Percentiles rank a stretch among this genome's conserved stretches.
phyloP scores from a whole-genome alignment of 2,329 filamentous ascomycete species.

The Simplicillium sp. region DNA sequence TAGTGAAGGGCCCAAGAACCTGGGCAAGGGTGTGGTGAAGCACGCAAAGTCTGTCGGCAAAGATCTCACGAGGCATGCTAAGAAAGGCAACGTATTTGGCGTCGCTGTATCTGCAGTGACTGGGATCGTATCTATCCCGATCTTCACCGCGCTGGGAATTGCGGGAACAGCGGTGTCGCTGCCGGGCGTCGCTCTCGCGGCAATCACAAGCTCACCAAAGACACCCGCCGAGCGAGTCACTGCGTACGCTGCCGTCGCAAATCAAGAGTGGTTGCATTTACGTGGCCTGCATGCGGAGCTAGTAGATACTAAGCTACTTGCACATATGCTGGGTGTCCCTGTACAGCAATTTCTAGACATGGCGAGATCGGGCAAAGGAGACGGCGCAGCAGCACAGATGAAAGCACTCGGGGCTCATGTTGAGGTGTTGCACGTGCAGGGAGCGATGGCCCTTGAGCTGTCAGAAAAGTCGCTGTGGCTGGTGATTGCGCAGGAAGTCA shows the following conservation, averaged over 20 bases:
- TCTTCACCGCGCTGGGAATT: slow-evolving; percentile 25
- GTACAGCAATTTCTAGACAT: slow-evolving; percentile 7
- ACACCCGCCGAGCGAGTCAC: slow-evolving; percentile 30
- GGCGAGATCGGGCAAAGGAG: slow-evolving; percentile 5
- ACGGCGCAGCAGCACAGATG: slow-evolving; percentile 4
- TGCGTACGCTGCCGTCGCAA: slow-evolving; percentile 30
- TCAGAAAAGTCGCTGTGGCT: slow-evolving; percentile 6
- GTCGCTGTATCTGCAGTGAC: slow-evolving; percentile 24
- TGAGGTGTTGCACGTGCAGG: slow-evolving; percentile 1
- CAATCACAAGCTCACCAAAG: slow-evolving; percentile 25
- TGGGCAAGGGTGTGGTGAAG: slow-evolving; percentile 23
- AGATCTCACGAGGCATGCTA: slow-evolving; percentile 23
- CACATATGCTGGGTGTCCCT: slow-evolving; percentile 3
- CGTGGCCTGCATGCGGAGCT: slow-evolving; percentile 27
- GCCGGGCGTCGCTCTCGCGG: slow-evolving; percentile 21
- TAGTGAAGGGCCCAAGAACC: slow-evolving; percentile 21
- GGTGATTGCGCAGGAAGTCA: slow-evolving; percentile 1
- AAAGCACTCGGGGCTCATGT: slow-evolving; percentile 1
- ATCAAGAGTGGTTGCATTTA: slow-evolving; percentile 30
- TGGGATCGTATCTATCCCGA: slow-evolving; percentile 27
- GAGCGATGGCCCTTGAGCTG: slow-evolving; percentile 1
- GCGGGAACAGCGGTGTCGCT: slow-evolving; percentile 23
- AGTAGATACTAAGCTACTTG: slow-evolving; percentile 19
- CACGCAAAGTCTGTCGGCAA: slow-evolving; percentile 27
- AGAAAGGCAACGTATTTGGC: slow-evolving; percentile 28